Evolutionary conservation across 2,329 filamentous ascomycete species (phyloP).

Genomic region (Pestalotiopsis sp.): DNA sequence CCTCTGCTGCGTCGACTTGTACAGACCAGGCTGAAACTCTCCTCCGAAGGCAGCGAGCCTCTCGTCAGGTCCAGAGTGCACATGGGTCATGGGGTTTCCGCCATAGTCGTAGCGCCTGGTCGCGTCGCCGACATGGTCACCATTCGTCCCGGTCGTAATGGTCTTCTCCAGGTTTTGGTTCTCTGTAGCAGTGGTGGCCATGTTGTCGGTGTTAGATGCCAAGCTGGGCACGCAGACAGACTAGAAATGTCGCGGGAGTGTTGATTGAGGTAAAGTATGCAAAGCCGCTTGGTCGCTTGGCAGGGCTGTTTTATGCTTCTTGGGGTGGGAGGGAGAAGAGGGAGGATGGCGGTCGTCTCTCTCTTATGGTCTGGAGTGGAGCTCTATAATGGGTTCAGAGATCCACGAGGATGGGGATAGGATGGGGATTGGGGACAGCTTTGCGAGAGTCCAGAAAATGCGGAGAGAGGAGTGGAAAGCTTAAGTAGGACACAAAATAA

Average conservation of each 20-base stretch:
- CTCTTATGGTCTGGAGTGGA: constrained; percentile 6
- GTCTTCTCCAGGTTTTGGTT: constrained; percentile 18
- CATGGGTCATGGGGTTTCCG: constrained; percentile 42
- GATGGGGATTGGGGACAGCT: neutral
- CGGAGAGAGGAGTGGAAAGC: constrained; percentile 7
- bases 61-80: constrained; percentile 35
- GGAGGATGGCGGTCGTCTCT: neutral
- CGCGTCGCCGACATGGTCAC: constrained; percentile 20
- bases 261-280: neutral
- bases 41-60: constrained; percentile 67
- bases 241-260: neutral
- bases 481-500: constrained; percentile 10
- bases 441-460: neutral
- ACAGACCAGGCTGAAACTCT: constrained; percentile 72
- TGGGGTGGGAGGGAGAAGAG: neutral
- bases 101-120: constrained; percentile 37
- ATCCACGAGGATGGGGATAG: constrained; percentile 5
- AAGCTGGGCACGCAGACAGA: neutral
- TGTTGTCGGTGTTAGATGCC: constrained; percentile 12
- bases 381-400: constrained; percentile 1
- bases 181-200: constrained; percentile 23
- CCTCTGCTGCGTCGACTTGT: constrained; percentile 66
- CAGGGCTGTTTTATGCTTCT: neutral
- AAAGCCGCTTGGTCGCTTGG: neutral
- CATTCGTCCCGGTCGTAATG: constrained; percentile 12